Evolutionary conservation across 352 stramenopile species (phyloP).

Genomic region (Phytophthora crassamura): DNA sequence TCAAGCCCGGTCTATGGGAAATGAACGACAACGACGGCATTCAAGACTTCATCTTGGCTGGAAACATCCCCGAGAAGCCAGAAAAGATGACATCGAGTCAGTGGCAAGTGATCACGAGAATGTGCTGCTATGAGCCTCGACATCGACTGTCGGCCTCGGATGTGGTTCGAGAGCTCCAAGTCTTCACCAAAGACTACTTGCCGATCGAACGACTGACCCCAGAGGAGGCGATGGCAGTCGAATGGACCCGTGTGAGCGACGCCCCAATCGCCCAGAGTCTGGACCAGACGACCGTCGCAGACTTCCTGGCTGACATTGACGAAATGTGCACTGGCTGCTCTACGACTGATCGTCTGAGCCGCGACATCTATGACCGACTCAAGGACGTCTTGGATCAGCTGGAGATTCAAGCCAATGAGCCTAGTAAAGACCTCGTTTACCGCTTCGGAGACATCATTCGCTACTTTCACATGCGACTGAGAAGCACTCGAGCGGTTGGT

Average conservation of each 20-base stretch:
- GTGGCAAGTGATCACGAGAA: slow-evolving; percentile 12
- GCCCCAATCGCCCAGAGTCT: background rate
- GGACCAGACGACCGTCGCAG: background rate
- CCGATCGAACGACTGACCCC: background rate
- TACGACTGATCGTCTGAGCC: slow-evolving; percentile 9
- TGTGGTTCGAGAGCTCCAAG: slow-evolving; percentile 18
- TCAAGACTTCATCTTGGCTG: slow-evolving; percentile 3
- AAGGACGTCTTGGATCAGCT: slow-evolving; percentile 15
- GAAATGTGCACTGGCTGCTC: slow-evolving; percentile 1
- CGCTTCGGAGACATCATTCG: slow-evolving; percentile 1
- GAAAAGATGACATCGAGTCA: background rate
- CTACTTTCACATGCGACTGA: slow-evolving; percentile 7
- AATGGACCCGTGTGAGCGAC: slow-evolving; percentile 1
- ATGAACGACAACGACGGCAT: background rate
- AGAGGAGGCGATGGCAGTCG: background rate
- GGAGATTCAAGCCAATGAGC: background rate
- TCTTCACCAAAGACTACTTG: background rate
- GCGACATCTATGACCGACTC: slow-evolving; percentile 17
- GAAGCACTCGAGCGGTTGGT: background rate
- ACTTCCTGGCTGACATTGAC: slow-evolving; percentile 1
- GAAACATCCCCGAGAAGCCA: slow-evolving; percentile 4
- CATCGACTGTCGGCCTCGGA: slow-evolving; percentile 4
- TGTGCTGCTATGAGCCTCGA: slow-evolving; percentile 11
- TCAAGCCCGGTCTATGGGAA: background rate
- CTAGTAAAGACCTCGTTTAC: background rate